Evolutionary conservation across 306 rosid species (phyloP), one percentile per base, ranked within the genome.

Genomic region (Gleditsia sinensis): DNA sequence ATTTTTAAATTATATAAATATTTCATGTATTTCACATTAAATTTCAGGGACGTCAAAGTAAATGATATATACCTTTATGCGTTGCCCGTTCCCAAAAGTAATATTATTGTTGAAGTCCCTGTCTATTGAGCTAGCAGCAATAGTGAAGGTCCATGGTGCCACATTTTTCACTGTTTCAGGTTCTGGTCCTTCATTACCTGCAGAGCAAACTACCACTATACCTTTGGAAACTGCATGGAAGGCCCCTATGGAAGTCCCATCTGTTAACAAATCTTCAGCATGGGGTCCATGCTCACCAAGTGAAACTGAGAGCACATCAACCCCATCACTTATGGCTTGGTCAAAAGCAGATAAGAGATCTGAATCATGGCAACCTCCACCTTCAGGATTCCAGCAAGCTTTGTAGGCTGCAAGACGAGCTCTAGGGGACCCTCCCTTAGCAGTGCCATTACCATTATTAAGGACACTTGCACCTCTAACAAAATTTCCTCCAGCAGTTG

Each of bases 351-450:
- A n/a, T n/a, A n/a, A n/a, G n/a, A n/a, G n/a, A n/a, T n/a, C n/a
- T n/a, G n/a, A n/a, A n/a, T n/a, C n/a, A n/a, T n/a, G n/a, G n/a
- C n/a, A n/a, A n/a, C n/a, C n/a, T n/a, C n/a, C n/a, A n/a, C n/a
- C n/a, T n/a, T 3, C 6, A 1, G 34, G 70, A 0, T 81, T 78
- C 93, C 93, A 90, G 9, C 97, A 91, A 7, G 81, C 96, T 75
- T 91, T 93, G 81, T 93, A 93, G 0, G 93, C 74, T 30, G 85
- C 98, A 62, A 91, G 88, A 0, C 86, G 78, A 32, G 93, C 89
- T 58, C 49, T 86, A 0, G 97, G 96, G 1, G 98, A 88, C 2
- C 98, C 98, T 10, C 98, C 98, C 45, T 89, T 88, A 0, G 94
- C 88, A 0, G 92, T 89, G 13, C 95, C 95, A 60, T 85, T 77